Evolutionary conservation across 2,329 filamentous ascomycete genomes (phyloP).

Genomic region (Mycosphaerella sp.): DNA sequence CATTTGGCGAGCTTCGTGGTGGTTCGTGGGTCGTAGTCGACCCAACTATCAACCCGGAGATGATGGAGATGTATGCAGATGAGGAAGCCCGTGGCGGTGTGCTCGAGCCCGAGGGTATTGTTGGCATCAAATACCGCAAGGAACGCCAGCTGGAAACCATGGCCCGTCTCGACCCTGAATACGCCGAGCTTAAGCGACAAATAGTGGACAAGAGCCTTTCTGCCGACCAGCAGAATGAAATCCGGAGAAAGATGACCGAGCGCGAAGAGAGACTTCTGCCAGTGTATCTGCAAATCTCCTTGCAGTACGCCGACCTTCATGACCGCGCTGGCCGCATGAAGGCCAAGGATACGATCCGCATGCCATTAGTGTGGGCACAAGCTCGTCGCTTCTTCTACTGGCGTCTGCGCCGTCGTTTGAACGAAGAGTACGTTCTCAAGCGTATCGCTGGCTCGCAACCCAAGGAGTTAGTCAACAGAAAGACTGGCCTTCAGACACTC

Average conservation of each 20-base stretch:
- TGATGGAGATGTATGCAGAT: slow-evolving; percentile 99
- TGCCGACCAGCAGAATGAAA: slow-evolving; percentile 65
- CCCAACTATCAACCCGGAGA: slow-evolving; percentile 91
- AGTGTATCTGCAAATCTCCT: slow-evolving; percentile 89
- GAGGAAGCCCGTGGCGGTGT: slow-evolving; percentile 93
- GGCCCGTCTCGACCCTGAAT: slow-evolving; percentile 81
- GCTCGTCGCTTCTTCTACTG: slow-evolving; percentile 99
- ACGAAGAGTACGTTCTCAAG: slow-evolving; percentile 95
- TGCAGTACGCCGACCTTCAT: slow-evolving; percentile 95
- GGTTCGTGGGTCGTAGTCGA: slow-evolving; percentile 99
- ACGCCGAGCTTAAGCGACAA: slow-evolving; percentile 76
- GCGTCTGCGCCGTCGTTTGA: slow-evolving; percentile 92
- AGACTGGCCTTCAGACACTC: slow-evolving; percentile 62
- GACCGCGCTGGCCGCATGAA: slow-evolving; percentile 97
- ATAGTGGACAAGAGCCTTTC: slow-evolving; percentile 61
- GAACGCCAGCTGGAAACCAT: slow-evolving; percentile 97
- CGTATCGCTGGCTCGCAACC: slow-evolving; percentile 59
- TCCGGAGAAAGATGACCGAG: slow-evolving; percentile 77
- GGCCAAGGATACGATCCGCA: slow-evolving; percentile 90
- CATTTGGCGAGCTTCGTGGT: slow-evolving; percentile 92
- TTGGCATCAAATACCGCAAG: slow-evolving; percentile 97
- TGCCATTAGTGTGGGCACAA: slow-evolving; percentile 76
- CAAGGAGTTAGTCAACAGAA: slow-evolving; percentile 38
- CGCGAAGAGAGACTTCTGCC: slow-evolving; percentile 87
- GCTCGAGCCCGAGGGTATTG: slow-evolving; percentile 93